Percentiles rank a stretch among this genome's conserved stretches.
Conservation (phyloP, 1,284 basidiomycete genomes). For the Phylloporus sp. region DNA sequence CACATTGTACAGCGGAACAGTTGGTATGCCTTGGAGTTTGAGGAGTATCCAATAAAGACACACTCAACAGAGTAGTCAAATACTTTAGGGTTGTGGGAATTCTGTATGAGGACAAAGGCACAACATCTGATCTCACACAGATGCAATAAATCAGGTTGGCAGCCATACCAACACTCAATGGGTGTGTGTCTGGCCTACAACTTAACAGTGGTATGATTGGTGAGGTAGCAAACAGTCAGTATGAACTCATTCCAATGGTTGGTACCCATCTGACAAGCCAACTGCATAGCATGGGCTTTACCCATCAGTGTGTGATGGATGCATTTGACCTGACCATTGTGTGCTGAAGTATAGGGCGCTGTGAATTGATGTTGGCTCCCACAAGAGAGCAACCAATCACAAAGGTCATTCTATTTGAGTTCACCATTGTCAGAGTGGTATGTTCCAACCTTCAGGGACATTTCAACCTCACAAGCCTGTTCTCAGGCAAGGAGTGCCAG, state of each 20-base stretch:
- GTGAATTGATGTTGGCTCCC: neutral
- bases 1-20: neutral
- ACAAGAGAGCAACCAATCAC: too few species aligned
- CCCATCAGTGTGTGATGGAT: neutral
- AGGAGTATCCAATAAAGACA: neutral
- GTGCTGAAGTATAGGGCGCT: neutral
- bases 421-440: neutral
- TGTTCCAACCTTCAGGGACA: too few species aligned
- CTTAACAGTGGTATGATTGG: neutral
- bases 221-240: neutral
- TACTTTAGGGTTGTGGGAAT: neutral
- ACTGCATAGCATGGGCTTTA: neutral
- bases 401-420: neutral
- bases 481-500: neutral
- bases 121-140: neutral
- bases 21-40: neutral
- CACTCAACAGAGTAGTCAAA: neutral
- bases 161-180: neutral
- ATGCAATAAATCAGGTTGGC: neutral
- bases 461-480: neutral
- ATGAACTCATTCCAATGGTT: neutral
- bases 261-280: neutral
- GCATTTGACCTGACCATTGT: neutral
- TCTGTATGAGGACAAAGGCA: neutral
- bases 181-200: neutral